Evolutionary conservation across 2,329 filamentous ascomycete genomes (phyloP), one percentile per base, ranked within the genome.

Genomic region (Scedosporium dehoogii): DNA sequence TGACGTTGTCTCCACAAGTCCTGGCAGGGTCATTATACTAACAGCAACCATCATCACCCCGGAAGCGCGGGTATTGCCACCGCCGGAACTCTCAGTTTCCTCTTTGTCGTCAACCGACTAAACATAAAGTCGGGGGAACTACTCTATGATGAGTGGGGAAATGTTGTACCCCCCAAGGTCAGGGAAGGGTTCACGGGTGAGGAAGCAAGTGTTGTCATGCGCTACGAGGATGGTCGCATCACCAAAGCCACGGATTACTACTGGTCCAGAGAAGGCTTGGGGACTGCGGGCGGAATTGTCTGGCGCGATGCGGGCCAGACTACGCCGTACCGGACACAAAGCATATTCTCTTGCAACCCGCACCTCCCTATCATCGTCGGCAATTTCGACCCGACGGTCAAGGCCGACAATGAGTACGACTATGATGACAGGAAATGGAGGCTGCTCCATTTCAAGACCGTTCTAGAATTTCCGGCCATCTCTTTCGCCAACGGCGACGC

Each of bases 81-180:
- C 23, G 14, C 4, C 55, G 6, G 18, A 60, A 9, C 23, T 33
- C 18, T 27, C 12, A 71, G 68, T 41, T 78, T 78, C 62, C 64
- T 78, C 1, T 79, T 79, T 27, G 68, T 74, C 2, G 69, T 76
- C 55, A 76, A 76, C 63, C 71, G 76, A 48, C 66, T 76, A 3
- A 5, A 62, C 1, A 62, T 74, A 6, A 56, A 57, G 5, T 58
- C 9, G 21, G 2, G 59, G 67, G 3, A 3, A 4, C 41, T 6
- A 21, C 6, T 1, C 2, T 14, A 3, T 21, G 59, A 56, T 23
- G 5, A 10, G 12, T 61, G 48, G 59, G 48, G 48, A 3, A 61
- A 61, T 23, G 48, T 61, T 10, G n/a, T 42, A 4, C 59, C 59
- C 14, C 59, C 29, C 6, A n/a, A 9, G 2, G n/a, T 6, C 6